These are phyloP conservation scores for Stagonosporopsis rhizophila DNA, from an alignment of 2,329 filamentous ascomycete species.

Conservation along the genomic window DNA sequence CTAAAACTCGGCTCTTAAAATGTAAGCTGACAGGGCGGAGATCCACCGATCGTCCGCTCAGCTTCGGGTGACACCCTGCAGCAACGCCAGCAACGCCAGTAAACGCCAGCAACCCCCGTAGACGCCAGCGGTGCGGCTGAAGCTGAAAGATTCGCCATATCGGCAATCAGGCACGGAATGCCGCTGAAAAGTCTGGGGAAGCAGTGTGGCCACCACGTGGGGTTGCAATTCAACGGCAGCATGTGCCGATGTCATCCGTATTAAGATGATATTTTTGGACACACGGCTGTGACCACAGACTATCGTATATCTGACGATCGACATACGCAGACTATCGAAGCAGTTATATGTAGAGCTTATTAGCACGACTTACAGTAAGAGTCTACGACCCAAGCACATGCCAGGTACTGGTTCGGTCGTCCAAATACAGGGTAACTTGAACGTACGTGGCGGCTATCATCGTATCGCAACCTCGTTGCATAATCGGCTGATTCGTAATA, in stretches of 20 bases:
- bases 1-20: not conserved
- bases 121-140: not conserved
- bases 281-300: not conserved
- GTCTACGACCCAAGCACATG: not conserved
- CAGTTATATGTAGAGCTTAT: not conserved
- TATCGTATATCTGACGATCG: not conserved
- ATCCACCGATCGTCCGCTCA: conserved; percentile 1
- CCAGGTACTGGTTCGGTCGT: too few species aligned
- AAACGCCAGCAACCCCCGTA: not conserved
- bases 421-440: too few species aligned
- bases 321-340: conserved; percentile 8
- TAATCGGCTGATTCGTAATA: not conserved
- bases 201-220: conserved; percentile 4
- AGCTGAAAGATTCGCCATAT: conserved; percentile 6
- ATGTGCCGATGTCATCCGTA: not conserved
- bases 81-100: not conserved
- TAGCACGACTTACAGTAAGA: not conserved
- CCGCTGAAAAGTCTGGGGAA: conserved; percentile 10
- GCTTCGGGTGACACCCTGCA: not conserved
- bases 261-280: conserved; percentile 3
- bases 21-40: conserved; percentile 6
- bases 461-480: not conserved
- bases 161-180: not conserved
- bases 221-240: not conserved
- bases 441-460: too few species aligned